phyloP scores from a whole-genome alignment of 495 filamentous ascomycete genomes.

The Xanthoparmelia taractica region DNA sequence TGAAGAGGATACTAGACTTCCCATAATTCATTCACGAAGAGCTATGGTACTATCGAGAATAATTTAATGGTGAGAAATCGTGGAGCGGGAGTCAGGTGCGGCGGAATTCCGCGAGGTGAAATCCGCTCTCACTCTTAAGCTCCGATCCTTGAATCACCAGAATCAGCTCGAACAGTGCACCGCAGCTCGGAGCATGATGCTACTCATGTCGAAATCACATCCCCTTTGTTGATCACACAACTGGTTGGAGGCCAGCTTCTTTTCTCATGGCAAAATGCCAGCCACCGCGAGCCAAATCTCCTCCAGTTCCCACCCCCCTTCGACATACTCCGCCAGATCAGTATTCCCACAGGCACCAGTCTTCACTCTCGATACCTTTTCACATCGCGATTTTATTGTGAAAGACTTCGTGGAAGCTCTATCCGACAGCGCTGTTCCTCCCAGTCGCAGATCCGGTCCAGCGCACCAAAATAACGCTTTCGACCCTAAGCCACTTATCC shows the following conservation, averaged over 20 bases:
- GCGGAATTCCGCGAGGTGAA: not conserved
- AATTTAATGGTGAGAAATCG: not conserved
- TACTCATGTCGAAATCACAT: not conserved
- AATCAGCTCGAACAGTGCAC: not conserved
- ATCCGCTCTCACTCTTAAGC: not conserved
- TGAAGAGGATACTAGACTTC: not conserved
- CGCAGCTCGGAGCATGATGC: not conserved
- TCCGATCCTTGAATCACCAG: not conserved
- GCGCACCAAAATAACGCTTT: slow-evolving; percentile 59
- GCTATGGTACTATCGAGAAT: not conserved
- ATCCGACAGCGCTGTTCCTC: slow-evolving; percentile 71
- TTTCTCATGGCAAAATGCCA: slow-evolving; percentile 15
- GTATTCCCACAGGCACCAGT: slow-evolving; percentile 70
- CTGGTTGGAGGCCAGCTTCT: not conserved
- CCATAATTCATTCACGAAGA: not conserved
- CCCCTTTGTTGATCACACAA: not conserved
- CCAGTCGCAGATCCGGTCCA: slow-evolving; percentile 63
- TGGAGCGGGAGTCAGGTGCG: not conserved
- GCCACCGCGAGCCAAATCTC: slow-evolving; percentile 22
- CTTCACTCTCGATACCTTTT: slow-evolving; percentile 85
- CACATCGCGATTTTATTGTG: slow-evolving; percentile 82
- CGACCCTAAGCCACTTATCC: slow-evolving; percentile 94
- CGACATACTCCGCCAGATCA: slow-evolving; percentile 43
- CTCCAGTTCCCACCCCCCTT: slow-evolving; percentile 22
- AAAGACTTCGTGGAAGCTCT: slow-evolving; percentile 94